Evolutionary conservation across 2,329 filamentous ascomycete genomes (phyloP).

Genomic region (Massarina eburnea): DNA sequence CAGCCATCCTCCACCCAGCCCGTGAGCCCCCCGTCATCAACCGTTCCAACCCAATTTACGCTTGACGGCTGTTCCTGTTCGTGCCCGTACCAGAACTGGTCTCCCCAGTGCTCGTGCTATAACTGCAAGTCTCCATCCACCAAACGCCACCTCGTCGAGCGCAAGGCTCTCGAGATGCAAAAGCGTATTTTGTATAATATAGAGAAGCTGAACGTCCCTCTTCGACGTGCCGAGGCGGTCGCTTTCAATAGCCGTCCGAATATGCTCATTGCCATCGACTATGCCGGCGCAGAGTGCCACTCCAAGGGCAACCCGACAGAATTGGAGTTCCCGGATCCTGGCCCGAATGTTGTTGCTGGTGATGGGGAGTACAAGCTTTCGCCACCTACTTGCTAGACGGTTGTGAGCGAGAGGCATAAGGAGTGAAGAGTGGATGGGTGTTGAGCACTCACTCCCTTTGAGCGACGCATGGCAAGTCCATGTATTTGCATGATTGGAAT

Average conservation of each 20-base stretch:
- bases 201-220: constrained; percentile 17
- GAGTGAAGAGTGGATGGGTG: not conserved
- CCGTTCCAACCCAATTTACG: constrained; percentile 18
- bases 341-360: constrained; percentile 47
- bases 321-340: constrained; percentile 47
- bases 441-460: not conserved
- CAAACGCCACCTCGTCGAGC: constrained; percentile 30
- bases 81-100: constrained; percentile 24
- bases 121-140: constrained; percentile 16
- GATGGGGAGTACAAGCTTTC: constrained; percentile 49
- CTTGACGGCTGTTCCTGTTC: constrained; percentile 35
- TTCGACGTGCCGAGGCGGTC: constrained; percentile 34
- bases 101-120: constrained; percentile 27
- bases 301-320: constrained; percentile 41
- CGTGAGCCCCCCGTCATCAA: not conserved
- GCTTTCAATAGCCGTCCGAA: constrained; percentile 43
- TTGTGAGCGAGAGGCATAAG: not conserved
- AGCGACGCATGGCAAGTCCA: too few relatives aligned
- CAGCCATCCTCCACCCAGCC: not conserved
- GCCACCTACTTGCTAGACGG: constrained; percentile 33
- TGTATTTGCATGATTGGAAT: not conserved
- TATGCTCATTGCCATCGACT: constrained; percentile 47
- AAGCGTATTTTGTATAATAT: constrained; percentile 19
- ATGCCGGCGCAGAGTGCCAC: constrained; percentile 41
- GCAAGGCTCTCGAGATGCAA: constrained; percentile 35